Evolutionary conservation across 257 asterid species (phyloP).

Genomic region (Capsicum pubescens): DNA sequence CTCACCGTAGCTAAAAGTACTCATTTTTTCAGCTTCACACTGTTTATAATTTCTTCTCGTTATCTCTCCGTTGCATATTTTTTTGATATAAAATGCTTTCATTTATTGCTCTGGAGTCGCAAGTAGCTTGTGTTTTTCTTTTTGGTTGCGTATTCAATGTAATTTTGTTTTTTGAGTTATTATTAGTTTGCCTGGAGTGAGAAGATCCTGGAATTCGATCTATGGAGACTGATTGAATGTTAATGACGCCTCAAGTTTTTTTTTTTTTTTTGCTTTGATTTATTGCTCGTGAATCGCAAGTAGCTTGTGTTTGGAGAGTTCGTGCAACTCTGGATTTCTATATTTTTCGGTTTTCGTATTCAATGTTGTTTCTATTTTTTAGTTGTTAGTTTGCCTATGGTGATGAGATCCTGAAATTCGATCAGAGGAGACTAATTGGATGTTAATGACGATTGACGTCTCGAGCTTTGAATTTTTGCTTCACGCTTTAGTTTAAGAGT

Average conservation of each 20-base stretch:
- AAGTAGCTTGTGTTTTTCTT: neutral
- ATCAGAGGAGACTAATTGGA: neutral
- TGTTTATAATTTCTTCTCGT: neutral
- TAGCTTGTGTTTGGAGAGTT: no score
- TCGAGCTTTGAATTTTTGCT: neutral
- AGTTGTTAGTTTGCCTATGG: neutral
- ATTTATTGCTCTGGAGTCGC: neutral
- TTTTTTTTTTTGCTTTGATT: neutral
- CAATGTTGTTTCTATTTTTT: neutral
- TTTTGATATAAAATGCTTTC: neutral
- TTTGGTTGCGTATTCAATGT: neutral
- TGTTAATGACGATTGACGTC: neutral
- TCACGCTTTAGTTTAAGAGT: neutral
- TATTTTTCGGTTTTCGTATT: neutral
- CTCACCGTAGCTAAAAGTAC: slow-evolving; percentile 62
- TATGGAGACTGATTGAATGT: neutral
- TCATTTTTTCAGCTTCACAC: neutral
- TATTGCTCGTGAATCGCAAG: no score
- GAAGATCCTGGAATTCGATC: neutral
- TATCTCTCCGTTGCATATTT: neutral
- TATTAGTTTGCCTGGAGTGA: neutral
- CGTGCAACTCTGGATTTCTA: no score
- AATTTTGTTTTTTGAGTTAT: neutral
- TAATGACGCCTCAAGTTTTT: neutral
- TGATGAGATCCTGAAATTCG: neutral